phyloP scores from a whole-genome alignment of 345 rosid genomes.

The Moricandia moricandioides region DNA sequence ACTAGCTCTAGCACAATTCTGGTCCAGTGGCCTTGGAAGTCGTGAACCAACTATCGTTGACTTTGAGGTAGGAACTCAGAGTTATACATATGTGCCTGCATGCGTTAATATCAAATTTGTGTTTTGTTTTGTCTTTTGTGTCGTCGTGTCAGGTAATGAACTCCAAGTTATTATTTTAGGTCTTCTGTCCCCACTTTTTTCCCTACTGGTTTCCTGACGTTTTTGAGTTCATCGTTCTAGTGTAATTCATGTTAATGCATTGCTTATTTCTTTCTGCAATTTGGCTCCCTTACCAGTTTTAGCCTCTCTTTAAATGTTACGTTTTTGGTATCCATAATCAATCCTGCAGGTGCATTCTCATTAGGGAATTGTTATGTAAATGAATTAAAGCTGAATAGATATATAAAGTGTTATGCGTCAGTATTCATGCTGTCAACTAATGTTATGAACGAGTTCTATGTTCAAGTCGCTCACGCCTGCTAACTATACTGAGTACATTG shows the following conservation, averaged over 20 bases:
- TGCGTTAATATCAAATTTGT: neutral
- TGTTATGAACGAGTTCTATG: conserved; percentile 14
- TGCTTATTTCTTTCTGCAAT: neutral
- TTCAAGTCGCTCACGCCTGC: neutral
- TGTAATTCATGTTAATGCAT: neutral
- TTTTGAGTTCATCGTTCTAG: neutral
- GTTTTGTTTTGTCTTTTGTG: conserved; percentile 1
- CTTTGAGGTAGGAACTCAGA: conserved; percentile 68
- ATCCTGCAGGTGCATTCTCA: neutral
- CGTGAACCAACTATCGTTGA: conserved; percentile 72
- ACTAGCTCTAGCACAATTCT: conserved; percentile 89
- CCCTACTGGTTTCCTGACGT: conserved; percentile 6
- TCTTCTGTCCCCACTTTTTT: neutral
- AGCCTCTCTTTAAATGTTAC: conserved; percentile 11
- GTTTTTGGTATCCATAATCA: conserved; percentile 6
- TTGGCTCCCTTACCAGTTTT: neutral
- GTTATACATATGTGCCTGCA: neutral
- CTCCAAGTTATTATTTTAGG: conserved; percentile 5
- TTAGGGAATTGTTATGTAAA: conserved; percentile 11
- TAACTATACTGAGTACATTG: conserved; percentile 1
- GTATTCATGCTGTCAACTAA: neutral
- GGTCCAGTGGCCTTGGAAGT: conserved; percentile 99
- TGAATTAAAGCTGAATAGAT: neutral
- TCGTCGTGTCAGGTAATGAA: neutral
- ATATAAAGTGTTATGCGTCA: neutral